These are phyloP conservation scores for Lagerstroemia speciosa DNA, from an alignment of 345 rosid species.

Conservation along the genomic window DNA sequence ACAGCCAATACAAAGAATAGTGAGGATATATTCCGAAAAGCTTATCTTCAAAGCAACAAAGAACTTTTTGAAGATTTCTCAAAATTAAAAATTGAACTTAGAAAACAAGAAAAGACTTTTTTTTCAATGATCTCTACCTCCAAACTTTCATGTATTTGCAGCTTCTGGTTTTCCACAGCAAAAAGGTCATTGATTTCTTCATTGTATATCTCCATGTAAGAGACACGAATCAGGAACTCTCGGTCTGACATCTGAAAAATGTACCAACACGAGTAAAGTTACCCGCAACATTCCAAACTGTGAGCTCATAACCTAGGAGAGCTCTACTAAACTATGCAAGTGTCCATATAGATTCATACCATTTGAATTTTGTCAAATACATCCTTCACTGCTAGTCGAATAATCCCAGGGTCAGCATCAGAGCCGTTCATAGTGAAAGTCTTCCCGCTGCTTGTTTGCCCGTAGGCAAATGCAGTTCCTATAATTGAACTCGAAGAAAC, in stretches of 20 bases:
- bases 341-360: slow-evolving; percentile 18
- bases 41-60: not conserved
- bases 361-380: slow-evolving; percentile 44
- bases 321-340: not conserved
- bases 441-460: slow-evolving; percentile 98
- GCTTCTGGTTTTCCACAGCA: slow-evolving; percentile 64
- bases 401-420: slow-evolving; percentile 60
- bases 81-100: not conserved
- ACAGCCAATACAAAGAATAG: slow-evolving; percentile 11
- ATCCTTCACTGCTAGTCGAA: slow-evolving; percentile 66
- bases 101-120: not conserved
- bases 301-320: not conserved
- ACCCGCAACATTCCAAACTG: not conserved
- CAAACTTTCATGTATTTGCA: slow-evolving; percentile 86
- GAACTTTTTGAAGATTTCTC: not conserved
- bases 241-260: slow-evolving; percentile 51
- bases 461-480: slow-evolving; percentile 97
- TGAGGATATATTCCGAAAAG: not conserved
- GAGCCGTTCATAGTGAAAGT: slow-evolving; percentile 97
- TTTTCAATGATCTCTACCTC: slow-evolving; percentile 37
- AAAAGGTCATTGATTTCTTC: slow-evolving; percentile 92
- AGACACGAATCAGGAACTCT: slow-evolving; percentile 85
- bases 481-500: not conserved
- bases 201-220: slow-evolving; percentile 92
- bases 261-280: slow-evolving; percentile 15